Base-by-base conservation (phyloP, 2,329 filamentous ascomycete species). In the Aspergillus phoenicis region DNA sequence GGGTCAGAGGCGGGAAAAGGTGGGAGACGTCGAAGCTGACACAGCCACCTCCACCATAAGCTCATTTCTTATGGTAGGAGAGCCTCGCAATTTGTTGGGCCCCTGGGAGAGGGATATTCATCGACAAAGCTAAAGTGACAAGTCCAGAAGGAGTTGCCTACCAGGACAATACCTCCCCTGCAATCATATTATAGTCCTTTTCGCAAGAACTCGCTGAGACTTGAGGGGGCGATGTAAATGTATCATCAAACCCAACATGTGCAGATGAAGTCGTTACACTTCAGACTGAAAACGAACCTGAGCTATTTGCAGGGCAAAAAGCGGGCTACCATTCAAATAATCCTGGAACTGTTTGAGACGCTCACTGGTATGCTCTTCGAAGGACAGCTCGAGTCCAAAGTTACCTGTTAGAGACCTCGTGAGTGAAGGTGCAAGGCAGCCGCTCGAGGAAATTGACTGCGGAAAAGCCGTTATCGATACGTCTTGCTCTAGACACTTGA, bases 321-420 rank as follows among this genome's bases (percentile, higher is more conserved):
- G 83, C 84, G 48, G 90, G 96, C 68, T 96, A 91, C 73, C 85
- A 93, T 61, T 83, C 87, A 58, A 86, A 89, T 89, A 61, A 61
- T 92, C 97, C 73, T 97, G 91, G 84, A 86, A 91, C 52, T 86
- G 1, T 97, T 93, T 38, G 89, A 91, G 66, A 81, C 81, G 8
- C 81, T 95, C 41, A 91, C 89, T 1, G 82, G 89, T 62, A 89
- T 87, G 63, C 83, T 97, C 57, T 84, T 85, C 20, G 86, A 89
- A 61, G 41, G 93, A 97, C 73, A 86, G 89, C 58, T 96, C 92
- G 1, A 86, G 97, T 45, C 93, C 93, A 0, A 92, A 97, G 68
- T 80, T 97, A 22, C 93, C 93, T 1, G 81, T 89, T 57, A 95
- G 96, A 75, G 93, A 97, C 72, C 81, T 96, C 67, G 87, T 87